A percentile compares a stretch with the other conserved stretches of the same genome.
phyloP scores from a whole-genome alignment of 179 eudicot species.

The Spergularia azorica region DNA sequence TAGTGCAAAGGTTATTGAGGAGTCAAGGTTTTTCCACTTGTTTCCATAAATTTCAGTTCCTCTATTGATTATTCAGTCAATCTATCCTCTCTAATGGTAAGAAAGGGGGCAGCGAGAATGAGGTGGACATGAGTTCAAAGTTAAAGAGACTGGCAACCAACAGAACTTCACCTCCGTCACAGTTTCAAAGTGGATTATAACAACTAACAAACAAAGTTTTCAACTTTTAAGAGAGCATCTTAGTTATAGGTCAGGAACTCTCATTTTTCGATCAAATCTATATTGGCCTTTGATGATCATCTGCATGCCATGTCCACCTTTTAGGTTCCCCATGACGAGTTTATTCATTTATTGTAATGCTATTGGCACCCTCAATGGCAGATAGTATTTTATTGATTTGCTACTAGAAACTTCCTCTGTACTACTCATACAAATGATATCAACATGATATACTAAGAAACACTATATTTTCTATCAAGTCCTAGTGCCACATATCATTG shows the following conservation, averaged over 20 bases:
- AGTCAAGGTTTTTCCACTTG: background rate
- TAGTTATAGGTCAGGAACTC: too few relatives aligned
- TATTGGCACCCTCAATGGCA: too few relatives aligned
- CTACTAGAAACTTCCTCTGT: background rate
- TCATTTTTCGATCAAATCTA: too few relatives aligned
- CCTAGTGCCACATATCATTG: background rate
- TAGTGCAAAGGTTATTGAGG: background rate
- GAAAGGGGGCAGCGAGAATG: background rate
- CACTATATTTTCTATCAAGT: slow-evolving; percentile 10
- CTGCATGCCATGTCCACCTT: too few relatives aligned
- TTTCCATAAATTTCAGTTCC: background rate
- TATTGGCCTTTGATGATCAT: too few relatives aligned
- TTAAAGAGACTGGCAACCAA: background rate
- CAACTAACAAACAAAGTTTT: background rate
- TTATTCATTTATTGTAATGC: too few relatives aligned
- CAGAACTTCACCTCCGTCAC: background rate
- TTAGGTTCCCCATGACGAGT: too few relatives aligned
- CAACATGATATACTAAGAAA: background rate
- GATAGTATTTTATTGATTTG: background rate
- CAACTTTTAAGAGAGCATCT: background rate
- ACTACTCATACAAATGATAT: slow-evolving; percentile 5
- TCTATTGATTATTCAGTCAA: background rate
- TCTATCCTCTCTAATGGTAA: background rate
- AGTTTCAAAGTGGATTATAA: background rate
- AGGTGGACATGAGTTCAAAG: background rate